phyloP scores from a whole-genome alignment of 441 rosid species.

The Gossypium davidsonii region DNA sequence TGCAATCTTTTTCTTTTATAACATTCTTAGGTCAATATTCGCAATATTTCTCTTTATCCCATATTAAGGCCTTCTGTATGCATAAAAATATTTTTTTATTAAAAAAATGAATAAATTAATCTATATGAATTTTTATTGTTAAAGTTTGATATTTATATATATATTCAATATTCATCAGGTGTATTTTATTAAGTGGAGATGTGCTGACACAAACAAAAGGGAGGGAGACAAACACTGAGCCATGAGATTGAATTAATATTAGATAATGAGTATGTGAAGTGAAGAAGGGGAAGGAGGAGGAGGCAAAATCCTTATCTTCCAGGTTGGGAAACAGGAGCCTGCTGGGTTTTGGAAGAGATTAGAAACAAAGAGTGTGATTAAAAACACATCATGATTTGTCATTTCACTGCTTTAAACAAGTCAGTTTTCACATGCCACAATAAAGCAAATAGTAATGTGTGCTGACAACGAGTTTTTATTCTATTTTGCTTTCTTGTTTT shows the following conservation, averaged over 20 bases:
- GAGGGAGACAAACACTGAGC: conserved; percentile 8
- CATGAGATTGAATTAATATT: not conserved
- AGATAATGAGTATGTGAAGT: not conserved
- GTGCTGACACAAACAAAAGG: not conserved
- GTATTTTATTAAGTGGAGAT: not conserved
- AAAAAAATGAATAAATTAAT: no score
- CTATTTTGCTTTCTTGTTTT: conserved; percentile 13
- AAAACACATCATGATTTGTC: conserved; percentile 13
- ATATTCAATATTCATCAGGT: no score
- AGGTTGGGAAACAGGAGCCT: not conserved
- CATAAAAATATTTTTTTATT: no score
- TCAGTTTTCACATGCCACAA: conserved; percentile 18
- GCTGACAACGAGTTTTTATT: conserved; percentile 15
- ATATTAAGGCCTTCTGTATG: no score
- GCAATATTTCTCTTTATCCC: not conserved
- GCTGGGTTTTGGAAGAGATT: not conserved
- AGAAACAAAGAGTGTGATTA: conserved; percentile 8
- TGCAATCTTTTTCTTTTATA: no score
- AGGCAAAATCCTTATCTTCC: conserved; percentile 14
- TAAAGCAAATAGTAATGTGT: conserved; percentile 18
- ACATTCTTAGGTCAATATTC: not conserved
- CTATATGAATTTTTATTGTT: no score
- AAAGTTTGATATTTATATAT: no score
- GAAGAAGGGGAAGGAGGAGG: not conserved
- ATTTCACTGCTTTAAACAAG: conserved; percentile 15